A percentile compares a stretch with the other conserved stretches of the same genome.
These are phyloP conservation scores for Penicillium griseofulvum DNA, from an alignment of 2,329 filamentous ascomycete species.

Conservation along the genomic window DNA sequence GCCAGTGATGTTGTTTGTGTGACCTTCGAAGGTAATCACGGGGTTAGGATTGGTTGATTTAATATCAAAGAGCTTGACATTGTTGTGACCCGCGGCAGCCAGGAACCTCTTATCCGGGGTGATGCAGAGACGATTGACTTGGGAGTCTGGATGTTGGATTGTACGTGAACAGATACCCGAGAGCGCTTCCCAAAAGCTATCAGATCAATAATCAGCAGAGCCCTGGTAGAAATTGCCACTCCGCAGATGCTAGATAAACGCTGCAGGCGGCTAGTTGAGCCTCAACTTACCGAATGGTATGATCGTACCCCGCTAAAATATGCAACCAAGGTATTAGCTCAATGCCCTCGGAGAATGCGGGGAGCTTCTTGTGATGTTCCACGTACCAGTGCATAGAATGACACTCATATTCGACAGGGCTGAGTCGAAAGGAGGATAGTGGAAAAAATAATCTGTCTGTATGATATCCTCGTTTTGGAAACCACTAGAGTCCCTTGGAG, in stretches of 20 bases:
- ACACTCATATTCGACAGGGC: constrained; percentile 56
- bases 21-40: constrained; percentile 89
- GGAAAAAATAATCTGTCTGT: constrained; percentile 28
- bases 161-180: constrained; percentile 97
- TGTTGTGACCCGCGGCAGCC: constrained; percentile 75
- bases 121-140: constrained; percentile 97
- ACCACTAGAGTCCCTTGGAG: neutral
- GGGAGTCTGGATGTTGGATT: constrained; percentile 95
- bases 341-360: constrained; percentile 18
- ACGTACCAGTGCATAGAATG: constrained; percentile 64
- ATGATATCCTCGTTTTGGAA: neutral
- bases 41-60: constrained; percentile 96
- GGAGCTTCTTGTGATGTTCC: constrained; percentile 4
- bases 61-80: constrained; percentile 97
- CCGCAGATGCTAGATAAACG: neutral
- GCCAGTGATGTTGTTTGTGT: constrained; percentile 92
- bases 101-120: constrained; percentile 97
- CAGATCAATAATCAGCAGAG: constrained; percentile 9
- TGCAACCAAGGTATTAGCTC: constrained; percentile 13
- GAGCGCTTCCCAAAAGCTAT: constrained; percentile 94
- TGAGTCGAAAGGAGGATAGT: constrained; percentile 3
- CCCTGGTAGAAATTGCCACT: neutral
- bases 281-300: constrained; percentile 65
- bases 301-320: constrained; percentile 65
- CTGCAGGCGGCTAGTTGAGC: neutral